Base-by-base conservation (phyloP, 192 early-diverging fungal genomes). In the Coemansia sp. region DNA sequence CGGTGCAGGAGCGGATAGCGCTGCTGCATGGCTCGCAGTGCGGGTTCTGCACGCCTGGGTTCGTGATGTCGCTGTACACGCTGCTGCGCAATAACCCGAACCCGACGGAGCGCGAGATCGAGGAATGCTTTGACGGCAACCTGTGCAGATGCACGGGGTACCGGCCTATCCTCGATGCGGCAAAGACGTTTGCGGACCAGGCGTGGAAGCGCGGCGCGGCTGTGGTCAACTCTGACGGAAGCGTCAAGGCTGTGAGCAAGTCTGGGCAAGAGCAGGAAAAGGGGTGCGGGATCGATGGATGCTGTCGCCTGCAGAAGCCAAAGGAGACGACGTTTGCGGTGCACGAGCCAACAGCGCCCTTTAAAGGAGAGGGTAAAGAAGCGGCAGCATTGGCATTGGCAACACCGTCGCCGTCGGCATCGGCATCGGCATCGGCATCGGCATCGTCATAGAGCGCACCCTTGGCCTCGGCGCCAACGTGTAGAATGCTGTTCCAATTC, bases 91-190 rank as follows among this genome's bases (percentile, higher is more conserved):
- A 91, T 70, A 93, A 93, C 68, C 76, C 86, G 8, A 74, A 67
- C 5, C 89, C 91, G 16, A 86, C 81, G 2, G 86, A 89, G 65
- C 77, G 87, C 49, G 92, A 93, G 45, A 87, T 95, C 41, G 92
- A 95, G 67, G 90, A 89, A 59, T 86, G 89, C 43, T 94, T 94
- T 70, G 94, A 95, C 66, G 94, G 89, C 52, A 95, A 95, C 73
- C 70, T 95, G 70, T 95, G 94, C 72, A 81, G 94, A n/a, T 95
- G 94, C 85, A 95, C 94, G 7, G 94, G 94, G 32, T 95, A 95
- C 66, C 69, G 93, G 6, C 92, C 93, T 4, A 95, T 95, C 68
- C 67, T 95, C 16, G 92, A 94, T 42, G 92, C 92, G 16, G 92
- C 92, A 53, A 92, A 91, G 75, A 89, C 87, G 18, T 85, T 85